Evolutionary conservation across 2,329 filamentous ascomycete genomes (phyloP).

Genomic region (Microcyclosporella mali): DNA sequence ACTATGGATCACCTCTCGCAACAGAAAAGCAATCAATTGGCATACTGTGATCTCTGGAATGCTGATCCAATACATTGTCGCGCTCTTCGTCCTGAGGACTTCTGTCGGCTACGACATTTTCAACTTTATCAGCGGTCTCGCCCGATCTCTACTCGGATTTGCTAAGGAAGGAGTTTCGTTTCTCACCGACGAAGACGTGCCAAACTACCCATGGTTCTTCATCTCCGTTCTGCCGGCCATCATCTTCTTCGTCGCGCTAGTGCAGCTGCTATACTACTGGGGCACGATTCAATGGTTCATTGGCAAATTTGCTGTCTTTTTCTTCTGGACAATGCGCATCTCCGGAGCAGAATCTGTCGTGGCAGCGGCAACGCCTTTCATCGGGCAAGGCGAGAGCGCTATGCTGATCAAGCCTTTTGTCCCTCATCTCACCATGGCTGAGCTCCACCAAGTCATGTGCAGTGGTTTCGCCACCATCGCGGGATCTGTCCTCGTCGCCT

Average conservation of each 20-base stretch:
- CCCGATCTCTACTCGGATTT: constrained; percentile 68
- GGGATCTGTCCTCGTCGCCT: constrained; percentile 78
- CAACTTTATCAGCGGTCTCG: constrained; percentile 73
- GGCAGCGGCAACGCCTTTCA: constrained; percentile 85
- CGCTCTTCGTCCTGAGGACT: constrained; percentile 80
- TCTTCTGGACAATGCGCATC: constrained; percentile 83
- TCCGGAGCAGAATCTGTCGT: constrained; percentile 92
- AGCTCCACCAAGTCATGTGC: constrained; percentile 88
- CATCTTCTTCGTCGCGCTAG: constrained; percentile 92
- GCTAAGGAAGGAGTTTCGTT: constrained; percentile 68
- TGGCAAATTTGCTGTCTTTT: constrained; percentile 77
- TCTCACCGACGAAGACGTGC: constrained; percentile 50
- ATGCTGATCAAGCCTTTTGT: constrained; percentile 89
- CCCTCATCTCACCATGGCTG: constrained; percentile 74
- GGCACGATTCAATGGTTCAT: constrained; percentile 85
- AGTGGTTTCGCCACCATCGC: constrained; percentile 91
- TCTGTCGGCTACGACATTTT: constrained; percentile 81
- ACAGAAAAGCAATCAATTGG: constrained; percentile 51
- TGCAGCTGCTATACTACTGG: constrained; percentile 76
- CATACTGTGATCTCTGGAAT: constrained; percentile 72
- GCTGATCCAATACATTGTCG: constrained; percentile 80
- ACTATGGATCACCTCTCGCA: constrained; percentile 65
- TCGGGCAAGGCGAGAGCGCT: constrained; percentile 87
- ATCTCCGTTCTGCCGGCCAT: constrained; percentile 78
- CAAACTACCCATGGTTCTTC: constrained; percentile 60